Percentiles rank a stretch among this genome's conserved stretches.
phyloP scores from a whole-genome alignment of 2,329 filamentous ascomycete species.

The Nigrospora oryzae region DNA sequence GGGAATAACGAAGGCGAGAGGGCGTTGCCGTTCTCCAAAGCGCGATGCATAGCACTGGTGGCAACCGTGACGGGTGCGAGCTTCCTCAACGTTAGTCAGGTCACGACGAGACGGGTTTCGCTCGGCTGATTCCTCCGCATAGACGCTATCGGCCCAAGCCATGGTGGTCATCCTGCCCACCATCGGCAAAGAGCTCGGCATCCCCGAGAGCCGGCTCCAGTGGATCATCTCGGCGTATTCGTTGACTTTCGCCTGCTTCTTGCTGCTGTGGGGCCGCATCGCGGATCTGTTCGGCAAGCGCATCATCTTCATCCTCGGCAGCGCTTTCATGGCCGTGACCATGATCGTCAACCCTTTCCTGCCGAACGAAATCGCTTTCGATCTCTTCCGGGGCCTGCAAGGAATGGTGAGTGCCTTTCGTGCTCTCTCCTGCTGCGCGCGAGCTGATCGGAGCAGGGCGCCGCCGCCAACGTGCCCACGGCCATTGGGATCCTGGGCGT shows the following conservation, averaged over 20 bases:
- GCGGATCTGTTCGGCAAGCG: conserved; percentile 61
- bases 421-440: not conserved
- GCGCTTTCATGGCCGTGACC: conserved; percentile 51
- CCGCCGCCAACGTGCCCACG: conserved; percentile 62
- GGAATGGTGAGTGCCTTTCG: conserved; percentile 37
- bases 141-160: conserved; percentile 50
- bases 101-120: conserved; percentile 2
- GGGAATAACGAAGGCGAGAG: conserved; percentile 4
- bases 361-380: conserved; percentile 58
- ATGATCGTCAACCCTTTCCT: conserved; percentile 56
- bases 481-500: conserved; percentile 62
- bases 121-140: conserved; percentile 5
- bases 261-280: conserved; percentile 59
- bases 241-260: conserved; percentile 58
- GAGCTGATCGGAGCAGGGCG: conserved; percentile 31
- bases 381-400: conserved; percentile 58
- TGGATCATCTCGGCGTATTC: conserved; percentile 62
- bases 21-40: conserved; percentile 34
- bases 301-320: conserved; percentile 55
- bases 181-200: conserved; percentile 46
- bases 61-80: conserved; percentile 45
- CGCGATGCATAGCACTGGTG: conserved; percentile 45
- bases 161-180: conserved; percentile 55
- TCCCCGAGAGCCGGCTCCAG: conserved; percentile 51
- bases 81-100: conserved; percentile 40